These are phyloP conservation scores for Monosporascus sp. DNA, from an alignment of 2,329 filamentous ascomycete genomes.

Conservation along the genomic window DNA sequence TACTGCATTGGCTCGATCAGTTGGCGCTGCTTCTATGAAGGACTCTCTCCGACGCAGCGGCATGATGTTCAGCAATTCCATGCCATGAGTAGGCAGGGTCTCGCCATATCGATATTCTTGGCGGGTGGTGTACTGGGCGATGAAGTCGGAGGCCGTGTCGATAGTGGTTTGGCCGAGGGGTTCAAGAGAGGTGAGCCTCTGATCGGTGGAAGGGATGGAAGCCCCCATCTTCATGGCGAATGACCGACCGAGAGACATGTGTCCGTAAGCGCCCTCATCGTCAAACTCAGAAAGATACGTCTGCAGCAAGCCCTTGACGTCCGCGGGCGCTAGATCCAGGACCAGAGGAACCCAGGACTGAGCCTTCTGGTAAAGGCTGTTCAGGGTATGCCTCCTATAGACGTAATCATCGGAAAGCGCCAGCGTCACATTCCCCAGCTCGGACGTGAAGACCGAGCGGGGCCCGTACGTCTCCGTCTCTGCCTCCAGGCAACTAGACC, in stretches of 20 bases:
- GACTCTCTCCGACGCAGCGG: conserved; percentile 48
- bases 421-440: conserved; percentile 71
- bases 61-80: conserved; percentile 60
- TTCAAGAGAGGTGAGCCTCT: conserved; percentile 78
- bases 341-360: conserved; percentile 75
- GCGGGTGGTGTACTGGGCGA: conserved; percentile 93
- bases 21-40: conserved; percentile 45
- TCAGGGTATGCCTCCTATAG: conserved; percentile 74
- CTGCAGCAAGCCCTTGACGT: conserved; percentile 91
- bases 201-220: conserved; percentile 78
- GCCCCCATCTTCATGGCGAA: conserved; percentile 93
- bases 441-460: conserved; percentile 72
- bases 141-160: conserved; percentile 91
- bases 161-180: conserved; percentile 67
- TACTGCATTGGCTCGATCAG: conserved; percentile 52
- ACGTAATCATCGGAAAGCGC: conserved; percentile 92
- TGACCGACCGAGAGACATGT: conserved; percentile 86
- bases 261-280: conserved; percentile 84
- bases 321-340: conserved; percentile 79
- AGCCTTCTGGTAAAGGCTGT: conserved; percentile 70
- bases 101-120: conserved; percentile 93
- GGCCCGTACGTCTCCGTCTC: conserved; percentile 93
- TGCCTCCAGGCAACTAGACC: conserved; percentile 87
- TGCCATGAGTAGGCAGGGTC: conserved; percentile 61
- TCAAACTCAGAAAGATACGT: conserved; percentile 95